phyloP scores from a whole-genome alignment of 2,329 filamentous ascomycete species.

The Aspergillus niger region DNA sequence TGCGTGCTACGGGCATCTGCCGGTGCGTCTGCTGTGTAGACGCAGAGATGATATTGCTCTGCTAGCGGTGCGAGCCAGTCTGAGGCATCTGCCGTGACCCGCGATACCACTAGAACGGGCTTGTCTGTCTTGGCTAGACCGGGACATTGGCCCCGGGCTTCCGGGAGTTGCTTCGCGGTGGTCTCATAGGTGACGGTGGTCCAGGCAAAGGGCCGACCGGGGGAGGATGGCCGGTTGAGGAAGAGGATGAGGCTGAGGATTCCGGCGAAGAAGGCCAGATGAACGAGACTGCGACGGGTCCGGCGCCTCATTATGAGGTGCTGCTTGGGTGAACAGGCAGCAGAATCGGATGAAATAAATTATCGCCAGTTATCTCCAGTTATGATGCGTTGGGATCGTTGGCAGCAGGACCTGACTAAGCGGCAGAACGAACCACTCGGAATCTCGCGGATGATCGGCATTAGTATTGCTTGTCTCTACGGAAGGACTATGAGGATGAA shows the following conservation, averaged over 20 bases:
- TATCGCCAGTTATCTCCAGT: neutral
- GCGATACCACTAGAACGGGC: constrained; percentile 50
- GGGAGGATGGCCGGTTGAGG: constrained; percentile 36
- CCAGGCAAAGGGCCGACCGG: constrained; percentile 45
- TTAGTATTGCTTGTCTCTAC: neutral
- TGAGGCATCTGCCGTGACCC: constrained; percentile 43
- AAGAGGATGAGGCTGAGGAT: constrained; percentile 42
- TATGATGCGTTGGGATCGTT: neutral
- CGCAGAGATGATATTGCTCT: constrained; percentile 48
- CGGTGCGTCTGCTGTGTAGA: constrained; percentile 47
- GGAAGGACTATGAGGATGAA: too few species aligned
- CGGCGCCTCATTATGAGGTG: constrained; percentile 14
- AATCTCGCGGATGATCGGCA: neutral
- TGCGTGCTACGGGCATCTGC: constrained; percentile 26
- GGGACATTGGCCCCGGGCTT: constrained; percentile 46
- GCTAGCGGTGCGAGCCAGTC: constrained; percentile 46
- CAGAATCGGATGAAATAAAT: too few species aligned
- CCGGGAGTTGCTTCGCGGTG: constrained; percentile 35
- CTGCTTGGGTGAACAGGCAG: neutral
- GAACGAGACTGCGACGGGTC: constrained; percentile 34
- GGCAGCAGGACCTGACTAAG: neutral
- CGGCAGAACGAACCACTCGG: neutral
- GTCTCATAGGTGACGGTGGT: constrained; percentile 47
- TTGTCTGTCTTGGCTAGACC: constrained; percentile 42
- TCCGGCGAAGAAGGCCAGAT: constrained; percentile 39